phyloP scores from a whole-genome alignment of 805 yeast species.

The Kodamaea restingae region DNA sequence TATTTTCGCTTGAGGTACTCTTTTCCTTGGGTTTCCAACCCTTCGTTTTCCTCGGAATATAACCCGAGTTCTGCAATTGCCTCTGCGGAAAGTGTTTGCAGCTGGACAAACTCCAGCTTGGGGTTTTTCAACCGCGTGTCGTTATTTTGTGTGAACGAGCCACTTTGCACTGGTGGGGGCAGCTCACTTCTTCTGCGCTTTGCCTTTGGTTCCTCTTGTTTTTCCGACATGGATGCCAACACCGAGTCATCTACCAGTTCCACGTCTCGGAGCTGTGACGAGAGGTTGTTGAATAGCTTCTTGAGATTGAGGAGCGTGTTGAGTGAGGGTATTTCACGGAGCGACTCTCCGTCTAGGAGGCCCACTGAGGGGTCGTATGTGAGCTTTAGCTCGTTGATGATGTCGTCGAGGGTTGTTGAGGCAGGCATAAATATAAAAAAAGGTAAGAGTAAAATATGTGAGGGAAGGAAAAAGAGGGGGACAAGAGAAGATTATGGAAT shows the following conservation, averaged over 20 bases:
- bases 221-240: conserved; percentile 12
- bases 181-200: conserved; percentile 12
- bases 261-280: conserved; percentile 34
- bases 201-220: conserved; percentile 1
- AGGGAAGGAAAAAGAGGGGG: background rate
- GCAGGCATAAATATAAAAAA: conserved; percentile 18
- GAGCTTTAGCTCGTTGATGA: conserved; percentile 49
- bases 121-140: conserved; percentile 67
- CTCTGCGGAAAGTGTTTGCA: conserved; percentile 64
- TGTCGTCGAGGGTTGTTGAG: conserved; percentile 44
- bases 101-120: conserved; percentile 66
- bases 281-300: conserved; percentile 38
- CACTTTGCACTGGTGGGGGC: conserved; percentile 46
- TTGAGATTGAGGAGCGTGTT: conserved; percentile 43
- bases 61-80: conserved; percentile 61
- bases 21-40: conserved; percentile 61
- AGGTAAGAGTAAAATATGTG: background rate
- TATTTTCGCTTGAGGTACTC: conserved; percentile 72
- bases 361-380: conserved; percentile 60
- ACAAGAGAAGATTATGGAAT: too few species aligned
- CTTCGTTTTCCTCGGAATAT: conserved; percentile 56
- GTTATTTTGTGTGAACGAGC: conserved; percentile 45
- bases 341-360: conserved; percentile 54
- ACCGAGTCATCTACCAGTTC: conserved; percentile 28
- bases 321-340: conserved; percentile 39